A percentile compares a stretch with the other conserved stretches of the same genome.
These are phyloP conservation scores for Galerina marginata DNA, from an alignment of 768 basidiomycete genomes.

Conservation along the genomic window DNA sequence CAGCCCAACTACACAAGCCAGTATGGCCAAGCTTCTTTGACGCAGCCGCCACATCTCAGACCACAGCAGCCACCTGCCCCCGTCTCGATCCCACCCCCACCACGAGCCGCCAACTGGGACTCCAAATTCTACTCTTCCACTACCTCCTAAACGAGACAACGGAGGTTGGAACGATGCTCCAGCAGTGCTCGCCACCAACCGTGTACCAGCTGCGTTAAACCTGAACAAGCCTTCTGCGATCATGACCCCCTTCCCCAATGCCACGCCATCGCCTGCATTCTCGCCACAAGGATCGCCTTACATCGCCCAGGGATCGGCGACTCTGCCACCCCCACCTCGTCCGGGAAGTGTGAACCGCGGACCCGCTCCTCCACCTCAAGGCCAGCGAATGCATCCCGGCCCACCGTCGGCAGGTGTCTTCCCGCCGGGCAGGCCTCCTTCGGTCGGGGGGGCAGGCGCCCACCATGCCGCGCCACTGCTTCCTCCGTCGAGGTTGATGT, in stretches of 20 bases:
- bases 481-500: constrained; percentile 50
- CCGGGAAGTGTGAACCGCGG: constrained; percentile 64
- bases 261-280: constrained; percentile 48
- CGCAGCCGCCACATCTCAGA: constrained; percentile 48
- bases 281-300: constrained; percentile 54
- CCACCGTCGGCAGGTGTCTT: constrained; percentile 30
- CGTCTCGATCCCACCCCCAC: constrained; percentile 36
- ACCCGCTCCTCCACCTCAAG: constrained; percentile 37
- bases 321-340: constrained; percentile 67
- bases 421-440: constrained; percentile 32
- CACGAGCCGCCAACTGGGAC: constrained; percentile 39
- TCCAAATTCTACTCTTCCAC: constrained; percentile 32
- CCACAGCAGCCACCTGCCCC: constrained; percentile 40
- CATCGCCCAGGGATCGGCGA: constrained; percentile 45
- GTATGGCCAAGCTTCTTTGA: constrained; percentile 32
- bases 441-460: constrained; percentile 17
- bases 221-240: constrained; percentile 72
- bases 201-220: constrained; percentile 55
- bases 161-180: constrained; percentile 96
- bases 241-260: constrained; percentile 87
- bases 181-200: constrained; percentile 47
- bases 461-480: background rate
- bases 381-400: constrained; percentile 36
- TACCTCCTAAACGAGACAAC: constrained; percentile 69
- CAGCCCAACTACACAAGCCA: constrained; percentile 36